Evolutionary conservation across 495 filamentous ascomycete species (phyloP).

Genomic region (Penicillium ochrochloron): DNA sequence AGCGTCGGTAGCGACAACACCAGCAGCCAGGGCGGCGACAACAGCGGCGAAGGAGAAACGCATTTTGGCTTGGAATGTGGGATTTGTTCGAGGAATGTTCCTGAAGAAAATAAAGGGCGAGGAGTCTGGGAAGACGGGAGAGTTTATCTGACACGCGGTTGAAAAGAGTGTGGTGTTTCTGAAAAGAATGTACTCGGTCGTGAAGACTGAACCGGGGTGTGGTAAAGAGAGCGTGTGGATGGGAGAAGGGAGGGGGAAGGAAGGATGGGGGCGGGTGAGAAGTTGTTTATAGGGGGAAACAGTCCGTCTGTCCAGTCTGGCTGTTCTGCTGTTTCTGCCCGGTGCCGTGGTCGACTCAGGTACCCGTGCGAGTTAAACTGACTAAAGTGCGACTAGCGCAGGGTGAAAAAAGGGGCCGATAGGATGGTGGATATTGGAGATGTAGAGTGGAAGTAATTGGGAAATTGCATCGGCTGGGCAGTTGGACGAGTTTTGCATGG

Average conservation of each 20-base stretch:
- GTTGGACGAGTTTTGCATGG: neutral
- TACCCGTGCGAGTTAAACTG: constrained; percentile 26
- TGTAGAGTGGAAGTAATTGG: neutral
- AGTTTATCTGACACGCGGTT: constrained; percentile 21
- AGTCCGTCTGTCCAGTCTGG: too few relatives aligned
- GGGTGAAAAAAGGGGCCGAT: constrained; percentile 18
- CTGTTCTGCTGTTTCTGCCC: too few relatives aligned
- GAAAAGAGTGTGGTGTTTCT: constrained; percentile 33
- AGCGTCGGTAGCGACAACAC: constrained; percentile 56
- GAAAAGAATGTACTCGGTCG: constrained; percentile 61
- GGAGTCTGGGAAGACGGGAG: constrained; percentile 6
- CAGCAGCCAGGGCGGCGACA: constrained; percentile 65
- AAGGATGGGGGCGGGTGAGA: constrained; percentile 18
- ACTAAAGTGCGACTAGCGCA: constrained; percentile 8
- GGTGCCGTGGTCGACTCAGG: constrained; percentile 28
- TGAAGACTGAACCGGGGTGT: constrained; percentile 36
- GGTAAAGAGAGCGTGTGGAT: constrained; percentile 33
- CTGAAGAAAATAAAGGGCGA: neutral
- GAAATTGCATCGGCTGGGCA: constrained; percentile 6
- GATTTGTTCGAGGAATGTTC: constrained; percentile 30
- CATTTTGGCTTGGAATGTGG: constrained; percentile 66
- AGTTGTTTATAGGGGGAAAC: constrained; percentile 16
- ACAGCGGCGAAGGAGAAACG: constrained; percentile 82
- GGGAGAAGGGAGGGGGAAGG: constrained; percentile 24
- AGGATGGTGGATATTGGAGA: neutral